Base-by-base conservation (phyloP, 305 asterid species). In the Fraxinus greggii region DNA sequence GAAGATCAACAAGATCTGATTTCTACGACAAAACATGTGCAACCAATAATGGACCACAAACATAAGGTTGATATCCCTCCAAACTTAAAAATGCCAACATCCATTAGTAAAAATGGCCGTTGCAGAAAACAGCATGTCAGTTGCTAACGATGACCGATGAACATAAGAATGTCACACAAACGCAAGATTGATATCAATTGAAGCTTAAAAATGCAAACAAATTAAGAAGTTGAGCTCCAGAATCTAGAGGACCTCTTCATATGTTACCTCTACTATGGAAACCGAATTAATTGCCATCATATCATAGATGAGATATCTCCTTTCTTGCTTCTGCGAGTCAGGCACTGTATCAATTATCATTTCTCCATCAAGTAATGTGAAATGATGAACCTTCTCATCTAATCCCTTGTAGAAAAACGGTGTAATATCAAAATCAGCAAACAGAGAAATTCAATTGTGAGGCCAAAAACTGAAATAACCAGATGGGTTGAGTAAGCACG, bases 311-410 rank as follows among this genome's bases (percentile, higher is more conserved):
- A 96, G 91, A 86, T 96, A 96, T 92, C 99, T 93, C 84, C 98
- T 92, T 88, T 91, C 98, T 83, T 91, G 93, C 89, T 93, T 91
- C 19, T 81, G 91, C 70, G 98, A 89, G 83, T 89, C 94, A 32
- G 99, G 99, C 87, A 93, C 12, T 13, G 93, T 91, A 87, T 96
- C 99, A 75, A 96, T 91, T 80, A 96, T 87, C 99, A 96, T 96
- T 91, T 96, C 99, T 79, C 99, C 99, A 86, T 96, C 99, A 80
- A 96, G 98, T 86, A 96, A 88, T n/a, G 99, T 96, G 86, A 77
- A 96, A 89, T 94, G 97, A 86, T 95, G 99, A 78, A 86, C 80
- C 89, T 83, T 91, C 83, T 92, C 98, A 21, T 91, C 72, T 83
- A 86, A 70, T 79, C 90, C 93, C 97, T 86, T 92, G 88, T 90